phyloP scores from a whole-genome alignment of 352 stramenopile species.

The Phytophthora litchii region DNA sequence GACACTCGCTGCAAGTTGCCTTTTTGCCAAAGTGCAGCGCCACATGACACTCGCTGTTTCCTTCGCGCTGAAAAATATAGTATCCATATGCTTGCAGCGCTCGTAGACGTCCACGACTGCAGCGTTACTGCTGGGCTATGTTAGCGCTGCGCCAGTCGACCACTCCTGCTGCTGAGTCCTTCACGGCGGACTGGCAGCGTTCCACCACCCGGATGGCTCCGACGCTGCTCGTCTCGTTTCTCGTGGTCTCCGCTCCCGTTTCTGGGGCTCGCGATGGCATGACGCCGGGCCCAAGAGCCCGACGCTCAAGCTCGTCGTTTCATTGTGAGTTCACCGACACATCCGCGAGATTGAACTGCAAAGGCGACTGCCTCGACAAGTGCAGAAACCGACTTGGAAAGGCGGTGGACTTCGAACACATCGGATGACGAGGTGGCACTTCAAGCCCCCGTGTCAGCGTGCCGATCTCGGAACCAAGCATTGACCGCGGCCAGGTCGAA shows the following conservation, averaged over 20 bases:
- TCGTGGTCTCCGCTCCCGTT: conserved; percentile 19
- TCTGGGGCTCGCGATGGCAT: conserved; percentile 13
- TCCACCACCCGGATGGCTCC: conserved; percentile 8
- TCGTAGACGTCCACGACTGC: conserved; percentile 15
- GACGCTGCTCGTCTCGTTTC: conserved; percentile 18
- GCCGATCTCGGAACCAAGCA: conserved; percentile 22
- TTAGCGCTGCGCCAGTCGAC: conserved; percentile 11
- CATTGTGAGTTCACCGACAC: conserved; percentile 28
- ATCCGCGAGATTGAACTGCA: conserved; percentile 28
- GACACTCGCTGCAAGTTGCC: conserved; percentile 14
- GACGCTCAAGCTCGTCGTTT: conserved; percentile 16
- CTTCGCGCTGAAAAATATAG: conserved; percentile 26
- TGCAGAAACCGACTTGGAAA: conserved; percentile 29
- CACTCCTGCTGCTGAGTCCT: neutral
- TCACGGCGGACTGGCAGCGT: neutral
- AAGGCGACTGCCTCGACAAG: conserved; percentile 21
- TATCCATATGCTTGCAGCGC: conserved; percentile 21
- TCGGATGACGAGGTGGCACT: conserved; percentile 29
- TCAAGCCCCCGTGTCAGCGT: conserved; percentile 12
- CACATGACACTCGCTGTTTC: conserved; percentile 17
- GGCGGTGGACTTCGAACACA: conserved; percentile 3
- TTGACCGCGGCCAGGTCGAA: conserved; percentile 10
- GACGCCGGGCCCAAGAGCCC: neutral
- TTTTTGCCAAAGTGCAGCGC: neutral
- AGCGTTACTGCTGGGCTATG: conserved; percentile 20